Evolutionary conservation across 2,329 filamentous ascomycete species (phyloP).

Genomic region (Dothiorella sarmentorum): DNA sequence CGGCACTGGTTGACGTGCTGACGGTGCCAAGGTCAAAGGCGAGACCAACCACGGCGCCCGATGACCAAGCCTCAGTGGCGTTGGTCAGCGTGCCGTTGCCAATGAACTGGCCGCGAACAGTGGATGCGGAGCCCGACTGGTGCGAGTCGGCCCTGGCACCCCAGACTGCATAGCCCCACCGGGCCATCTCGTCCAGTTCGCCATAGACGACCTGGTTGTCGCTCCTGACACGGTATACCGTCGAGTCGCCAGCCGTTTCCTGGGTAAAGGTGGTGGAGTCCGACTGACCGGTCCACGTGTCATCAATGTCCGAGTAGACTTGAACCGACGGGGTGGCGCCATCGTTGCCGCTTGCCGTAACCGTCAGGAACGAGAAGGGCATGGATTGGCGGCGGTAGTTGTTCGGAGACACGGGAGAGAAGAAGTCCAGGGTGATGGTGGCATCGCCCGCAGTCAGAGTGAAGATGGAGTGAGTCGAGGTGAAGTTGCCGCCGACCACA

Average conservation of each 20-base stretch:
- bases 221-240: constrained; percentile 34
- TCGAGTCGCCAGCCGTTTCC: constrained; percentile 25
- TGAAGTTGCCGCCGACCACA: constrained; percentile 38
- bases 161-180: constrained; percentile 42
- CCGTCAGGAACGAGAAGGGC: constrained; percentile 45
- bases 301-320: constrained; percentile 44
- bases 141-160: constrained; percentile 35
- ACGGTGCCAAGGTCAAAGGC: constrained; percentile 40
- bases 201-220: constrained; percentile 32
- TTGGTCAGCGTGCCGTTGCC: constrained; percentile 30
- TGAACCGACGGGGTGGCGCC: constrained; percentile 31
- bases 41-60: constrained; percentile 35
- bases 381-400: constrained; percentile 44
- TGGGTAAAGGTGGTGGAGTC: constrained; percentile 26
- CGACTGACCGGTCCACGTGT: constrained; percentile 41
- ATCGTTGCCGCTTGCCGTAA: constrained; percentile 27
- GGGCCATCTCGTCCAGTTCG: constrained; percentile 40
- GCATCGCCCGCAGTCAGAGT: constrained; percentile 36
- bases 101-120: constrained; percentile 33
- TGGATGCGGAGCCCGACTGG: constrained; percentile 28
- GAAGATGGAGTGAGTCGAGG: constrained; percentile 42
- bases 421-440: constrained; percentile 41
- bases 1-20: constrained; percentile 30
- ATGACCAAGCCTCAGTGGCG: constrained; percentile 26
- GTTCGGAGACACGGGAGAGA: constrained; percentile 43